Evolutionary conservation across 805 yeast species (phyloP), one percentile per base, ranked within the genome.

Genomic region (Saccharomycopsis oosterbeekiorum): DNA sequence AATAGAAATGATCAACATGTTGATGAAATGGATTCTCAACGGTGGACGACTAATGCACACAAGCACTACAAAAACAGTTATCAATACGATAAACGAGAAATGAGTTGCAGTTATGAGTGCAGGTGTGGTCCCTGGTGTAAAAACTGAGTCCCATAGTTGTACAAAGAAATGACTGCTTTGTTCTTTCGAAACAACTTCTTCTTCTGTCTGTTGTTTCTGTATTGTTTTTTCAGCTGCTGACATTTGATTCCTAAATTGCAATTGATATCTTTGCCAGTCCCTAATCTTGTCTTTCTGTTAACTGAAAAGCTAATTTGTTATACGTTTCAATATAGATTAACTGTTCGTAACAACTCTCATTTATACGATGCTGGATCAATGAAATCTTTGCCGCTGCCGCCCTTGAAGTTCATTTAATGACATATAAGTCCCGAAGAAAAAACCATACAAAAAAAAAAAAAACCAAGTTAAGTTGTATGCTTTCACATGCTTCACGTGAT

Each of bases 121-220:
- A 1, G 97, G 97, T 0, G 94, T 82, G 0, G 96, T 83, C 0
- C 99, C 99, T 5, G 98, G 97, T 17, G 89, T 85, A 73, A 93
- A 89, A 34, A 94, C 83, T 14, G 96, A 88, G 60, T 88, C 85
- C 97, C 97, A 92, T 54, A 93, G 78, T 29, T 88, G 96, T 29
- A 73, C 75, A 42, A 87, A 62, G 69, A 84, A 84, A 17, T 47
- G 19, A 26, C 34, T 47, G n/a, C n/a, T 37, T 12, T 37, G 11
- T 37, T 37, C 41, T 37, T 14, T 14, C 4, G 12, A 12, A 37
- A 12, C 41, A 37, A 37, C 41, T 37, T 37, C 15, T 37, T 37
- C 15, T 10, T 14, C 41, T 12, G 74, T 58, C 50, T 67, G 55
- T 59, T 34, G 26, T 47, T 58, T 37, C 41, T 37, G 41, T 24